A percentile compares a stretch with the other conserved stretches of the same genome.
These are phyloP conservation scores for Epichloe aotearoae DNA, from an alignment of 2,329 filamentous ascomycete species.

Conservation along the genomic window DNA sequence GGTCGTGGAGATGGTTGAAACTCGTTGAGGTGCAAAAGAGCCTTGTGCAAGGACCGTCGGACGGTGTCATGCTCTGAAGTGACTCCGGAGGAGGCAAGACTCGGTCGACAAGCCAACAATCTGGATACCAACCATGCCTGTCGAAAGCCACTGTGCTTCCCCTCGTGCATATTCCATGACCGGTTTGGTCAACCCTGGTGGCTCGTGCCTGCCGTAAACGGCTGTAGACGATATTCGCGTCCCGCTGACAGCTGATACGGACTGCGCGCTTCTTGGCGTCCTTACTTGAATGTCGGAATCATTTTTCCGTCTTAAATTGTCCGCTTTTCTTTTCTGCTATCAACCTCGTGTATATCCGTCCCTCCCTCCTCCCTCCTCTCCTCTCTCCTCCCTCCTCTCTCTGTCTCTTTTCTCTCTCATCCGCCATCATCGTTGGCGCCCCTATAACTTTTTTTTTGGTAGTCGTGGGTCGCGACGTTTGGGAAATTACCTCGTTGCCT, in stretches of 20 bases:
- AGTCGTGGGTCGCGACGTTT: neutral
- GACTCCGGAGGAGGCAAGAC: neutral
- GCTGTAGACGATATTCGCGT: slow-evolving; percentile 1
- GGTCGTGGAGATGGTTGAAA: neutral
- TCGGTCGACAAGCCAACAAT: neutral
- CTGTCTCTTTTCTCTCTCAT: neutral
- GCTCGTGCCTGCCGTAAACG: slow-evolving; percentile 3
- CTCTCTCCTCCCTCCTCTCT: neutral
- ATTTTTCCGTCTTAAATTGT: neutral
- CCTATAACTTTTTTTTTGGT: slow-evolving; percentile 3
- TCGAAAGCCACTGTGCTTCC: neutral
- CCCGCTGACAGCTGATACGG: slow-evolving; percentile 2
- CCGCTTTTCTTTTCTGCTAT: neutral
- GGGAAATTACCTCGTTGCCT: slow-evolving; percentile 1
- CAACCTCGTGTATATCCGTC: slow-evolving; percentile 2
- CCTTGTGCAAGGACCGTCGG: neutral
- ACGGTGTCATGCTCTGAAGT: neutral
- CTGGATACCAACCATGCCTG: neutral
- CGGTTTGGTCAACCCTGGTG: neutral
- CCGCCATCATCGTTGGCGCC: neutral
- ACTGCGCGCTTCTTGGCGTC: neutral
- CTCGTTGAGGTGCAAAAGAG: neutral
- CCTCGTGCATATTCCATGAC: neutral
- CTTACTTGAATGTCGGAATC: neutral
- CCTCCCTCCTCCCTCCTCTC: neutral